These are phyloP conservation scores for Neoarthrinium moseri DNA, from an alignment of 2,329 filamentous ascomycete genomes.

Conservation along the genomic window DNA sequence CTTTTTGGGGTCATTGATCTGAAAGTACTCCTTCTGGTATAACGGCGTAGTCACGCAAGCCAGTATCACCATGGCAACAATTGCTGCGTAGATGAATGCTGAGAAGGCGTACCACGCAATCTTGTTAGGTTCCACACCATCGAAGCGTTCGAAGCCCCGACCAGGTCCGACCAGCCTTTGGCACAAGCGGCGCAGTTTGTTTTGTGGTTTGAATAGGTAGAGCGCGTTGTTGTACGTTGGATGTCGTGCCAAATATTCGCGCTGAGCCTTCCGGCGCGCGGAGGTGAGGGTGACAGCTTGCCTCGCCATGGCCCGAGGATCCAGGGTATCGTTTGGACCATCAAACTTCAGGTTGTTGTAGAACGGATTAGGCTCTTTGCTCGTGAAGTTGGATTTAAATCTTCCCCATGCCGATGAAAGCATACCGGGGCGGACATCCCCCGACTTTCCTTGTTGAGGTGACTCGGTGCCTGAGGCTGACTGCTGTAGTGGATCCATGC, in stretches of 20 bases:
- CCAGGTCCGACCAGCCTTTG: conserved; percentile 90
- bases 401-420: conserved; percentile 63
- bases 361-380: conserved; percentile 88
- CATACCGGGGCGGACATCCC: conserved; percentile 54
- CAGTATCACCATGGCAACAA: conserved; percentile 96
- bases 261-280: conserved; percentile 80
- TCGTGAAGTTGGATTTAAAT: conserved; percentile 52
- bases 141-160: conserved; percentile 79
- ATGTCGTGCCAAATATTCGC: conserved; percentile 84
- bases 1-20: conserved; percentile 52
- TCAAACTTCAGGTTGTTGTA: conserved; percentile 75
- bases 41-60: conserved; percentile 93
- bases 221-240: conserved; percentile 91
- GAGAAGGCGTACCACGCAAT: conserved; percentile 92
- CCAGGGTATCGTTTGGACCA: conserved; percentile 72
- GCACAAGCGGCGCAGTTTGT: conserved; percentile 77
- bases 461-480: conserved; percentile 34
- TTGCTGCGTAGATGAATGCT: conserved; percentile 87
- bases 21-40: conserved; percentile 86
- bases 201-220: conserved; percentile 78
- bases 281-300: conserved; percentile 85
- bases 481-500: conserved; percentile 43
- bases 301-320: conserved; percentile 84
- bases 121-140: conserved; percentile 86
- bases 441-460: conserved; percentile 32